Base-by-base conservation (phyloP, 306 rosid species). In the Cicer arietinum region DNA sequence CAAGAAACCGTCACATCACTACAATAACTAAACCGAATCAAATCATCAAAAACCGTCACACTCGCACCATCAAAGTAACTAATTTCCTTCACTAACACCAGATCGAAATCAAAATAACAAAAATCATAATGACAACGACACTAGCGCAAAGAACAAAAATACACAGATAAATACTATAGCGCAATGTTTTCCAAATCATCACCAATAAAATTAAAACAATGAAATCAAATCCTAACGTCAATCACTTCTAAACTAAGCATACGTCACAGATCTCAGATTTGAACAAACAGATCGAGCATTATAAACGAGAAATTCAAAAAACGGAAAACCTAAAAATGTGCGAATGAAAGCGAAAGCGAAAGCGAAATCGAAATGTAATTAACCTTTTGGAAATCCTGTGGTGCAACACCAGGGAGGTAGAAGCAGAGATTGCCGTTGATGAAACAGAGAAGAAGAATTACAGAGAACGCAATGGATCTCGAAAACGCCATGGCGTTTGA, bases 401-500 rank as follows among this genome's bases (percentile, higher is more conserved):
- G 99, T n/a, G 99, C 98, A 67, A 92, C 99, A 39, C 99, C 99
- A 7, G 99, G 99, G 70, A 95, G 99, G 75, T 95, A 95, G 88
- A 95, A 95, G 63, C 85, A 84, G 83, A 64, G 56, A 41, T 59
- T 88, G 61, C 85, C 91, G 78, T 84, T 89, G 79, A 90, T n/a
- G 81, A 92, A 72, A n/a, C 86, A 67, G 3, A 89, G 84, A 40
- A 76, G 40, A 22, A 89, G 73, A 48, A 87, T 41, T 1, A 85
- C 60, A 14, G 80, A 83, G 80, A 89, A 69, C 57, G 83, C 60
- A 52, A 64, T 73, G 76, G 97, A 90, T 84, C 92, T 81, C 78
- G 69, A 75, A 85, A 85, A 87, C 91, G 91, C 92, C 98, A 91
- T 91, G 88, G 91, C 94, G 86, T 75, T 80, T 45, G 83, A 84